Conservation (phyloP, 345 rosid species). For the Melaleuca quinquenervia region DNA sequence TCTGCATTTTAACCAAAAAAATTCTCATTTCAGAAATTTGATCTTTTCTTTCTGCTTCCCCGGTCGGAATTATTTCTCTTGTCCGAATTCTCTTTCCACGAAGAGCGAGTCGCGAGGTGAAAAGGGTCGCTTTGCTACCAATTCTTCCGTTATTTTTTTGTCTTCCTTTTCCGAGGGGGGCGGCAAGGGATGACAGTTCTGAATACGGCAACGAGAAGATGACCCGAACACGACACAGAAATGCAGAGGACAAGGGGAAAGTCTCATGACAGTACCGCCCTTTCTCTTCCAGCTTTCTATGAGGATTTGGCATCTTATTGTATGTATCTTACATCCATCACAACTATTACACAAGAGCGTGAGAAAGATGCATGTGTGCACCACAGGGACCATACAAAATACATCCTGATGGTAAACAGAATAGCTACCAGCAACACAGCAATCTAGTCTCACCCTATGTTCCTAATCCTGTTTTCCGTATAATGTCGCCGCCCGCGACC, state of each 20-base stretch:
- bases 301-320: neutral
- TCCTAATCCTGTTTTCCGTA: neutral
- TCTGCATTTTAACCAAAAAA: no score
- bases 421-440: neutral
- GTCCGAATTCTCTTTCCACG: no score
- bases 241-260: neutral
- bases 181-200: neutral
- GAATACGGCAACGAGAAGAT: neutral
- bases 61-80: no score
- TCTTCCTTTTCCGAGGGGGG: neutral
- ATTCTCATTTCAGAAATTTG: no score
- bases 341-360: neutral
- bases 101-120: no score
- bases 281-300: neutral
- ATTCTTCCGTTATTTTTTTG: neutral
- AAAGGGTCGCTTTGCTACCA: no score
- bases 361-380: neutral
- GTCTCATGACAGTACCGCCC: neutral
- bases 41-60: no score
- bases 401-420: neutral
- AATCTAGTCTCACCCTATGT: neutral
- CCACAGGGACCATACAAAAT: neutral
- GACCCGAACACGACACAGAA: neutral
- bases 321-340: neutral
- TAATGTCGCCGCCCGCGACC: neutral